phyloP scores from a whole-genome alignment of 306 rosid genomes.

The Castanea mollissima region DNA sequence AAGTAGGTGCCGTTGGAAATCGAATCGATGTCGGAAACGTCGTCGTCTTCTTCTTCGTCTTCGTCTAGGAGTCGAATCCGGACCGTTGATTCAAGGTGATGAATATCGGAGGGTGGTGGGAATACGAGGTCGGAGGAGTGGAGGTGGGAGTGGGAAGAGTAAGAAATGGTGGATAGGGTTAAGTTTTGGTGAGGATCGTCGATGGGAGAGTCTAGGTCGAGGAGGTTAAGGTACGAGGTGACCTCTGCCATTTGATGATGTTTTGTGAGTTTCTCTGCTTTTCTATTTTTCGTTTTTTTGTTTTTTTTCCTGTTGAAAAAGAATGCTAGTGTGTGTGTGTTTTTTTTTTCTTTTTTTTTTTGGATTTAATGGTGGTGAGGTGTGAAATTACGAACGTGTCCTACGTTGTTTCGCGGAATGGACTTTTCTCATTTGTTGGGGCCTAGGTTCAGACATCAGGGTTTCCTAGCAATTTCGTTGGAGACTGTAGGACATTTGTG shows the following conservation, averaged over 20 bases:
- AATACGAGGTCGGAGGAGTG: conserved; percentile 45
- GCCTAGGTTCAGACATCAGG: not conserved
- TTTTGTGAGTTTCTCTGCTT: too few species aligned
- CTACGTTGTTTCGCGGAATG: not conserved
- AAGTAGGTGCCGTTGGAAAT: conserved; percentile 34
- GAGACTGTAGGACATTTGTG: not conserved
- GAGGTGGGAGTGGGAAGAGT: conserved; percentile 34
- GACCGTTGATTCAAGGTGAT: conserved; percentile 18
- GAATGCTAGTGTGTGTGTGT: too few species aligned
- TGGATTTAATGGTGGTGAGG: not conserved
- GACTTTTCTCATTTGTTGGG: not conserved
- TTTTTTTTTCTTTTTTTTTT: too few species aligned
- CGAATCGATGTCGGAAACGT: conserved; percentile 30
- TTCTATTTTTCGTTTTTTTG: too few species aligned
- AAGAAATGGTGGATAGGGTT: conserved; percentile 27
- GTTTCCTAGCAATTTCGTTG: not conserved
- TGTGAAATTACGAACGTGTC: not conserved
- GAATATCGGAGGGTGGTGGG: conserved; percentile 20
- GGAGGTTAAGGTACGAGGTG: conserved; percentile 31
- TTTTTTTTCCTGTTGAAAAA: too few species aligned
- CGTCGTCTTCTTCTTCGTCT: conserved; percentile 9
- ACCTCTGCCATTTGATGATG: conserved; percentile 47
- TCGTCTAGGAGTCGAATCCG: not conserved
- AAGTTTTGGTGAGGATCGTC: conserved; percentile 35
- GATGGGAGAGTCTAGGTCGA: conserved; percentile 19